phyloP scores from a whole-genome alignment of 768 basidiomycete genomes.

The Tricholomella constricta region DNA sequence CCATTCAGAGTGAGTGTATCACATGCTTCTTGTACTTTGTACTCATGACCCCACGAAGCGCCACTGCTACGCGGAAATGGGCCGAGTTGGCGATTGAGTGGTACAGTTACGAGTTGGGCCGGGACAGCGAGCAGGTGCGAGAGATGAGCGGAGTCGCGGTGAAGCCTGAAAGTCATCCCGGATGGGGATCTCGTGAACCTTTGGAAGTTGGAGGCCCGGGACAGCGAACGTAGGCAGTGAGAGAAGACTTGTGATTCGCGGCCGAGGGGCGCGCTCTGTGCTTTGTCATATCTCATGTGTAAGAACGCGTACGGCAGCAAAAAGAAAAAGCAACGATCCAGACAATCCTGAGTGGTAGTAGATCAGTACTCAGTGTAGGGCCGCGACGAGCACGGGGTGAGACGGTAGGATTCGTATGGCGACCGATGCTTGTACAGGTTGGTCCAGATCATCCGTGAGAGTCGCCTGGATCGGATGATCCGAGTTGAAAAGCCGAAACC shows the following conservation, averaged over 20 bases:
- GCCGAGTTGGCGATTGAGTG: constrained; percentile 49
- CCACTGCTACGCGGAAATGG: constrained; percentile 50
- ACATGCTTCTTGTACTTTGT: constrained; percentile 3
- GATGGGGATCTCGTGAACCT: constrained; percentile 47
- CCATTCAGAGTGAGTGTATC: constrained; percentile 58
- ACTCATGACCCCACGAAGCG: constrained; percentile 32
- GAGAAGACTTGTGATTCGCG: constrained; percentile 3
- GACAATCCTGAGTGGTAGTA: too few relatives aligned
- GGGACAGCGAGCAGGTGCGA: constrained; percentile 49
- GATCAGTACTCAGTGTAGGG: too few relatives aligned
- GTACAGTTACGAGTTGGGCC: constrained; percentile 59
- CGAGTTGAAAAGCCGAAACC: constrained; percentile 19
- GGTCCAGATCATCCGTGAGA: constrained; percentile 13
- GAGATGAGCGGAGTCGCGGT: constrained; percentile 37
- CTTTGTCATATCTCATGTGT: constrained; percentile 3
- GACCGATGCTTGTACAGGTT: neutral
- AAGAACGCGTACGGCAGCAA: too few relatives aligned
- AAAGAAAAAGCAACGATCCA: too few relatives aligned
- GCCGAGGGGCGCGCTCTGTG: constrained; percentile 5
- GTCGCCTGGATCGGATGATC: constrained; percentile 19
- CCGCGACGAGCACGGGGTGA: too few relatives aligned
- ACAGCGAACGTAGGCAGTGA: neutral
- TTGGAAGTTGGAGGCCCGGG: constrained; percentile 38
- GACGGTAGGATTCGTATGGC: too few relatives aligned
- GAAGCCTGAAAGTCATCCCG: constrained; percentile 43